Conservation (phyloP, 306 rosid genomes). For the Betula pendula region DNA sequence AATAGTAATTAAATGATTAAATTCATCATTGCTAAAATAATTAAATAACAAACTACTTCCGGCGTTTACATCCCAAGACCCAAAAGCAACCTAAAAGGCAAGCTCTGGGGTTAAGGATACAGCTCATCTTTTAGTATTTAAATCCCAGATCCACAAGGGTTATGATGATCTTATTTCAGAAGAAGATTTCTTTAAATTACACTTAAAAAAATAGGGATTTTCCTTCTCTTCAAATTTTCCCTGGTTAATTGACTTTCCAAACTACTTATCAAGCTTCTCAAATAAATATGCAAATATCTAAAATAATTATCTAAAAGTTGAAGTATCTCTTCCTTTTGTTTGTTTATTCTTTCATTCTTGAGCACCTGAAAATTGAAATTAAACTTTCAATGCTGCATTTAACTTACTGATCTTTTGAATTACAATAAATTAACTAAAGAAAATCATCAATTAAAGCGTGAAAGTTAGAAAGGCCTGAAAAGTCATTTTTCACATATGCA, state of each 20-base stretch:
- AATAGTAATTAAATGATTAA: too few species aligned
- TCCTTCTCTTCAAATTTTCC: background rate
- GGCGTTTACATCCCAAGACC: background rate
- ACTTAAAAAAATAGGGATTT: background rate
- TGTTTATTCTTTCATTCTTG: background rate
- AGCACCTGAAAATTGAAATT: background rate
- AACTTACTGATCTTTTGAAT: background rate
- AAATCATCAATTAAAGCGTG: background rate
- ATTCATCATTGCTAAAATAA: background rate
- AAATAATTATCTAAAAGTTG: background rate
- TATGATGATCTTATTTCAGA: background rate
- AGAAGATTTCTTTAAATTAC: background rate
- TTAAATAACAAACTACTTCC: background rate
- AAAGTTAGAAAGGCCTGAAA: background rate
- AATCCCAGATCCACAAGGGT: background rate
- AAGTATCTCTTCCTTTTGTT: background rate
- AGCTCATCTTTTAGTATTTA: background rate
- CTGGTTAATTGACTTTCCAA: background rate
- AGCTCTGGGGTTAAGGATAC: background rate
- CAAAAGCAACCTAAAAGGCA: slow-evolving; percentile 4
- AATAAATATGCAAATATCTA: background rate
- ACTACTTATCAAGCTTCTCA: background rate
- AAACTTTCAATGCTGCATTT: background rate
- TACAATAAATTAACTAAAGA: background rate
- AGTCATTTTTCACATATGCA: background rate